A percentile compares a stretch with the other conserved stretches of the same genome.
Evolutionary conservation across 2,329 filamentous ascomycete species (phyloP).

Genomic region (Aspergillus costaricaensis): DNA sequence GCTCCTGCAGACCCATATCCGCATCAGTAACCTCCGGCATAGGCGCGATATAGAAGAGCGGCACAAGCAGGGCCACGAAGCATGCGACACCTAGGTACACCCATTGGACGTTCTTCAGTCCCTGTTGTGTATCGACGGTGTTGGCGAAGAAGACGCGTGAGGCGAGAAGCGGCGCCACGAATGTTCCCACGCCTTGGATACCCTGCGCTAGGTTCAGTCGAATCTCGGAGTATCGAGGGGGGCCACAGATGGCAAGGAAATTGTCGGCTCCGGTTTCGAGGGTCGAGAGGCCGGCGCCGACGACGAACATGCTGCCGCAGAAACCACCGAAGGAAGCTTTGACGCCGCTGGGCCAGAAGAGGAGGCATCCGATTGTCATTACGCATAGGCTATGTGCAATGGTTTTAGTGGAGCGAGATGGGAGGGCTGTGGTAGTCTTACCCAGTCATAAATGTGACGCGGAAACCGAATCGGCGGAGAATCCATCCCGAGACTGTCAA

Average conservation of each 20-base stretch:
- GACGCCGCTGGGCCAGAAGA: slow-evolving; percentile 7
- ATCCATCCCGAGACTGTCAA: slow-evolving; percentile 5
- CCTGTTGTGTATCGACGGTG: background rate
- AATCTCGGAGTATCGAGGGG: slow-evolving; percentile 3
- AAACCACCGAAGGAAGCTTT: slow-evolving; percentile 3
- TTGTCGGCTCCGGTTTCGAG: slow-evolving; percentile 6
- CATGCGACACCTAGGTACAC: slow-evolving; percentile 5
- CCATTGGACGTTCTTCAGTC: slow-evolving; percentile 12
- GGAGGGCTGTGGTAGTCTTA: background rate
- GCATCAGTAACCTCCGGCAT: slow-evolving; percentile 4
- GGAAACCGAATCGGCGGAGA: background rate
- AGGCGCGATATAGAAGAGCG: background rate
- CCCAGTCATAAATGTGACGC: background rate
- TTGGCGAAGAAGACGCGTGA: slow-evolving; percentile 4
- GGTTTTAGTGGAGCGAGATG: too few species aligned
- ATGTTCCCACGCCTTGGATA: background rate
- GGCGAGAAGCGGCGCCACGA: slow-evolving; percentile 1
- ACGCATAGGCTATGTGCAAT: background rate
- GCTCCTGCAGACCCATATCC: slow-evolving; percentile 1
- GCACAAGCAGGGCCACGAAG: background rate
- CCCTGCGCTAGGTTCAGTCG: slow-evolving; percentile 2
- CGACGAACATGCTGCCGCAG: slow-evolving; percentile 8
- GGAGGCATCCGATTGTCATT: background rate
- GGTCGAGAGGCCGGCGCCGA: slow-evolving; percentile 1
- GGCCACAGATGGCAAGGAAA: slow-evolving; percentile 3